These are phyloP conservation scores for Fusarium incarnatum DNA, from an alignment of 2,329 filamentous ascomycete genomes.

Conservation along the genomic window DNA sequence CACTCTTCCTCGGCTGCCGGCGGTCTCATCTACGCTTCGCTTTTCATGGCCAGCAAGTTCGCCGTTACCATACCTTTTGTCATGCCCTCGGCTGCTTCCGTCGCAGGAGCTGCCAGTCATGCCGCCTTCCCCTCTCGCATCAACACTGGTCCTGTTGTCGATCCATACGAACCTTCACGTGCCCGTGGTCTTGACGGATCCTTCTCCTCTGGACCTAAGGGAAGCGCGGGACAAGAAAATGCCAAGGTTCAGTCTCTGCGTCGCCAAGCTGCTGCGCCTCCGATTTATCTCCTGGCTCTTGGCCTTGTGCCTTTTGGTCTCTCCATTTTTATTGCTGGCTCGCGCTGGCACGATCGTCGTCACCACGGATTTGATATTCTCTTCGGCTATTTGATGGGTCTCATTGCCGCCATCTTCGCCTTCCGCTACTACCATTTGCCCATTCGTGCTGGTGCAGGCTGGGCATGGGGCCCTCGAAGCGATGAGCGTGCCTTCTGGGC, in stretches of 20 bases:
- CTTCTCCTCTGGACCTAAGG: slow-evolving; percentile 39
- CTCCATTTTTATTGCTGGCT: slow-evolving; percentile 84
- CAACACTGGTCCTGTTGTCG: slow-evolving; percentile 49
- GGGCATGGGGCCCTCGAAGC: slow-evolving; percentile 87
- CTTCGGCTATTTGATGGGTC: slow-evolving; percentile 84
- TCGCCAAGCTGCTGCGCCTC: slow-evolving; percentile 82
- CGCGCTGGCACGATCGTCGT: slow-evolving; percentile 87
- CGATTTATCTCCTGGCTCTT: slow-evolving; percentile 79
- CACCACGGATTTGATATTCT: slow-evolving; percentile 95
- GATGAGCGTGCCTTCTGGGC: slow-evolving; percentile 81
- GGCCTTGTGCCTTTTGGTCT: slow-evolving; percentile 77
- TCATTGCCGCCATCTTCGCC: slow-evolving; percentile 75
- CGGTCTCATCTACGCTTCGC: slow-evolving; percentile 84
- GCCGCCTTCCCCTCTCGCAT: slow-evolving; percentile 82
- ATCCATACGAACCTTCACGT: slow-evolving; percentile 51
- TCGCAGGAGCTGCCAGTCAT: slow-evolving; percentile 65
- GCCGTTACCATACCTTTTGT: slow-evolving; percentile 79
- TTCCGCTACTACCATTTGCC: slow-evolving; percentile 91
- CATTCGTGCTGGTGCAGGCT: slow-evolving; percentile 78
- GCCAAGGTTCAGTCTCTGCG: slow-evolving; percentile 59
- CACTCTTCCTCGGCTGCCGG: slow-evolving; percentile 76
- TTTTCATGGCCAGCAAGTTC: slow-evolving; percentile 89
- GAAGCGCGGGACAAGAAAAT: slow-evolving; percentile 47
- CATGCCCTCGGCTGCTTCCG: slow-evolving; percentile 59
- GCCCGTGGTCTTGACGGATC: slow-evolving; percentile 34